A percentile compares a stretch with the other conserved stretches of the same genome.
Conservation (phyloP, 495 filamentous ascomycete species). For the Immersiella caudata region DNA sequence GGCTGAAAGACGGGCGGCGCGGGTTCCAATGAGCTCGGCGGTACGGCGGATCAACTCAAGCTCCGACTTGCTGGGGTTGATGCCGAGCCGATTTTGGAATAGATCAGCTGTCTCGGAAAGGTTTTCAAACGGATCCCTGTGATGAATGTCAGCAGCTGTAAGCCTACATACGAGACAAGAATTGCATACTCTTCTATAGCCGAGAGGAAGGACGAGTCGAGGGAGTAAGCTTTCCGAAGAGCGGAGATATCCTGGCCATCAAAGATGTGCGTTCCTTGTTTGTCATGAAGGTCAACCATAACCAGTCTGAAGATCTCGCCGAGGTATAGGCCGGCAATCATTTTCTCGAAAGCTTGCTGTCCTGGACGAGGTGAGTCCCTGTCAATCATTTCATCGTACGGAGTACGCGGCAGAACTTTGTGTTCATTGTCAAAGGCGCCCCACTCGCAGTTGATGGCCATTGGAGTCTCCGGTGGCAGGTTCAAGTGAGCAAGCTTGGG, state of each 20-base stretch:
- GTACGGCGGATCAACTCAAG: conserved; percentile 84
- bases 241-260: conserved; percentile 76
- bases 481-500: conserved; percentile 95
- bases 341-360: conserved; percentile 97
- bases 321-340: conserved; percentile 94
- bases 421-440: conserved; percentile 98
- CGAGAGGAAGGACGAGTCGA: conserved; percentile 96
- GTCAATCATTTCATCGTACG: conserved; percentile 84
- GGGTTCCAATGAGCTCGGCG: conserved; percentile 91
- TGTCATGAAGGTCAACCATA: conserved; percentile 81
- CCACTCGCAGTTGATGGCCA: conserved; percentile 99
- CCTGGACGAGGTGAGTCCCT: conserved; percentile 91
- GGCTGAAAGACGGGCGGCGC: conserved; percentile 86
- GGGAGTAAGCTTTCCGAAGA: conserved; percentile 77
- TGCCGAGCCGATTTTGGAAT: conserved; percentile 71
- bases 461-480: conserved; percentile 83
- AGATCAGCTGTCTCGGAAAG: conserved; percentile 80
- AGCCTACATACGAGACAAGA: not conserved
- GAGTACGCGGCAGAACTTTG: conserved; percentile 84
- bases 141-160: conserved; percentile 1
- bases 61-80: conserved; percentile 70
- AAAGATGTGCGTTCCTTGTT: conserved; percentile 76
- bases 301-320: conserved; percentile 94
- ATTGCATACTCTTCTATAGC: conserved; percentile 75
- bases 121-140: conserved; percentile 89